Conservation (phyloP, 78 protist genomes). For the Planoprotostelium fungivorum region DNA sequence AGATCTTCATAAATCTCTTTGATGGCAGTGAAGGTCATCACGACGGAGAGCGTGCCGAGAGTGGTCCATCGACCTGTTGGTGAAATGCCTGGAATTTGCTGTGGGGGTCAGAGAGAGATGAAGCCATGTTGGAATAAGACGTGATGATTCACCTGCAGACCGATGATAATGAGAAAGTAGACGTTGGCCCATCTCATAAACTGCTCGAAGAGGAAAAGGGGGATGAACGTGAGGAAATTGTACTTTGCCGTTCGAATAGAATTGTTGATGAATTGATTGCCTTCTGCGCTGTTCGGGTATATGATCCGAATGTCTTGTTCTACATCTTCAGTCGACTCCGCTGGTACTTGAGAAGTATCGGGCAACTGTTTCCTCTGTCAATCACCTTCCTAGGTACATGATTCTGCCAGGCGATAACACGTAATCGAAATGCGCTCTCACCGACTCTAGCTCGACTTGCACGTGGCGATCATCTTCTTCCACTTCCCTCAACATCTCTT, state of each 20-base stretch:
- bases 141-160: conserved; percentile 49
- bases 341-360: too few relatives aligned
- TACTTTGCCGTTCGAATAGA: conserved; percentile 56
- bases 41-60: conserved; percentile 67
- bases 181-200: conserved; percentile 68
- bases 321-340: too few relatives aligned
- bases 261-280: conserved; percentile 36
- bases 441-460: too few relatives aligned
- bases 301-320: conserved; percentile 22
- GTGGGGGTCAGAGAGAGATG: not conserved
- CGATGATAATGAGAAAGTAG: conserved; percentile 73
- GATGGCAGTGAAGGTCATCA: conserved; percentile 65
- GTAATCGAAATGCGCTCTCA: too few relatives aligned
- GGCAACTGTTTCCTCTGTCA: too few relatives aligned
- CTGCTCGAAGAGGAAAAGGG: conserved; percentile 38
- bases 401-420: too few relatives aligned
- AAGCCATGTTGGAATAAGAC: not conserved
- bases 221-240: conserved; percentile 33
- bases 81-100: conserved; percentile 75
- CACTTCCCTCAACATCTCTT: too few relatives aligned
- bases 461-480: too few relatives aligned
- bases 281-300: conserved; percentile 8
- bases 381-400: too few relatives aligned
- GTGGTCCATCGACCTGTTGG: conserved; percentile 82
- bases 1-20: conserved; percentile 79